Conservation (phyloP, 805 yeast species). For the Metschnikowia chrysomelidarum region DNA sequence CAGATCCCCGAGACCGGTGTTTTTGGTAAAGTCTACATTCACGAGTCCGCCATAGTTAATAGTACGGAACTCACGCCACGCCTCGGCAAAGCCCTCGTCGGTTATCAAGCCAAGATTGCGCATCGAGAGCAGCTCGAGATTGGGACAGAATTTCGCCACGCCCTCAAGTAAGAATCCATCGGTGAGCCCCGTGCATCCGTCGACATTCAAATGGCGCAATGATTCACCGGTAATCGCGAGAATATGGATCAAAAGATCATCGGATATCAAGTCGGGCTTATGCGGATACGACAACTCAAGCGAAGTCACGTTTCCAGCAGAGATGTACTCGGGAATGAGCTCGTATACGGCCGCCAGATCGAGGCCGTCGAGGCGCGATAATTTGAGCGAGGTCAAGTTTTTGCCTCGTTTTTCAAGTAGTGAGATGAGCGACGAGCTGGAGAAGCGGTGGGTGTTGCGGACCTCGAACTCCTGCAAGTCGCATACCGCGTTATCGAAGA, state of each 20-base stretch:
- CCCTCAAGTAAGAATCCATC: conserved; percentile 62
- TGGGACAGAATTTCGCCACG: conserved; percentile 53
- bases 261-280: conserved; percentile 62
- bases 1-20: conserved; percentile 61
- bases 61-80: conserved; percentile 55
- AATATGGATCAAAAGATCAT: conserved; percentile 61
- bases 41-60: conserved; percentile 55
- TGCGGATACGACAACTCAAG: conserved; percentile 70
- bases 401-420: conserved; percentile 58
- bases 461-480: conserved; percentile 60
- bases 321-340: conserved; percentile 60
- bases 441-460: conserved; percentile 80
- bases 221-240: conserved; percentile 62
- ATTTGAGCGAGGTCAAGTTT: conserved; percentile 52
- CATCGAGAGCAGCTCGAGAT: conserved; percentile 58
- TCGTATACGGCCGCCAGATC: conserved; percentile 55
- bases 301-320: conserved; percentile 43
- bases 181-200: conserved; percentile 72
- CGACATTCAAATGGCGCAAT: conserved; percentile 56
- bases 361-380: conserved; percentile 74
- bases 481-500: conserved; percentile 58
- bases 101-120: conserved; percentile 62
- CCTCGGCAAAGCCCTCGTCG: conserved; percentile 57
- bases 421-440: conserved; percentile 59
- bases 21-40: conserved; percentile 60